phyloP scores from a whole-genome alignment of 2,329 filamentous ascomycete species.

The Trichoderma sp. region DNA sequence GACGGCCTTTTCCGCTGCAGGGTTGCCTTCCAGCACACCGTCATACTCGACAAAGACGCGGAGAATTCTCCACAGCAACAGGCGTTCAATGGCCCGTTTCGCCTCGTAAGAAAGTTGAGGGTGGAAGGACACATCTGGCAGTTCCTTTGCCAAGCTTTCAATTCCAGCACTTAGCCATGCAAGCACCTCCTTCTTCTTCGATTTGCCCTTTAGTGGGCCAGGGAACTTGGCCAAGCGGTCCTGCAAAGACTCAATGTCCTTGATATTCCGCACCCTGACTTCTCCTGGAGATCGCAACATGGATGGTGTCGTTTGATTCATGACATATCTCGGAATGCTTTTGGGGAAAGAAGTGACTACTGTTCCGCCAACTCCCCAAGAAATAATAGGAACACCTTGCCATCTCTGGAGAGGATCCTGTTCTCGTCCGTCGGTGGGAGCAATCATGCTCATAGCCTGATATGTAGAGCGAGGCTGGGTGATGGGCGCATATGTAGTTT shows the following conservation, averaged over 20 bases:
- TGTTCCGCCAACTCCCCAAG: constrained; percentile 83
- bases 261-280: constrained; percentile 73
- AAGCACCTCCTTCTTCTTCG: constrained; percentile 91
- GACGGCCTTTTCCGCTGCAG: constrained; percentile 70
- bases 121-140: constrained; percentile 49
- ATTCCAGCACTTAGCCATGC: constrained; percentile 79
- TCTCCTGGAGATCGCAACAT: constrained; percentile 81
- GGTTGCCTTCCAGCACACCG: constrained; percentile 71
- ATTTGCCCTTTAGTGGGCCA: constrained; percentile 82
- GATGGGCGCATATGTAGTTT: constrained; percentile 31
- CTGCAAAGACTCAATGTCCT: constrained; percentile 67
- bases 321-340: constrained; percentile 80
- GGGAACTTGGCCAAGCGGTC: constrained; percentile 80
- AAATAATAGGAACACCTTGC: constrained; percentile 84
- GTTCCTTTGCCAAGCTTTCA: constrained; percentile 63
- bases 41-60: constrained; percentile 82
- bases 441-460: constrained; percentile 55
- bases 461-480: constrained; percentile 52
- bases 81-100: constrained; percentile 74
- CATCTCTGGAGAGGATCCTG: constrained; percentile 81
- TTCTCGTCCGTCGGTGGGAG: constrained; percentile 64
- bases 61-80: constrained; percentile 85
- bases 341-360: constrained; percentile 85
- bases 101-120: constrained; percentile 56
- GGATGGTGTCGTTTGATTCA: constrained; percentile 69